Conservation (phyloP, 2,329 filamentous ascomycete genomes). For the Rutstroemia sydowiana region DNA sequence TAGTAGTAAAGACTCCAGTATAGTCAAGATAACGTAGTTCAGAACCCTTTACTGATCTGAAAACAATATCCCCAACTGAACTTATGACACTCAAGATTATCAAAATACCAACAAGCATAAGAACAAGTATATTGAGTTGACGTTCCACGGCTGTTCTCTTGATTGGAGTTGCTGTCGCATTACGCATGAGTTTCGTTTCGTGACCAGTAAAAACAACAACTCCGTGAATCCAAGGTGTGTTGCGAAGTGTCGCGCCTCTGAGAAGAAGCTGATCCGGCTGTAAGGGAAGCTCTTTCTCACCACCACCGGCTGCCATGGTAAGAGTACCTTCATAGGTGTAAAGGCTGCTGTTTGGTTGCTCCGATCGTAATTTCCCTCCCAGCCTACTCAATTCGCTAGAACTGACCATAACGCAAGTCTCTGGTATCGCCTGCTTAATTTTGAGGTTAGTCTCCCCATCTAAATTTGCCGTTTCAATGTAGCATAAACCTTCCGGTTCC, state of each 20-base stretch:
- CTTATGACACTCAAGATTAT: constrained; percentile 80
- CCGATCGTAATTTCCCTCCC: constrained; percentile 80
- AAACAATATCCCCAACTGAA: constrained; percentile 82
- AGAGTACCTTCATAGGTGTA: constrained; percentile 97
- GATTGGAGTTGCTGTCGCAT: constrained; percentile 93
- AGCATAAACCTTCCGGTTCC: constrained; percentile 94
- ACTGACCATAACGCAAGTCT: constrained; percentile 83
- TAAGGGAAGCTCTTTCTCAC: constrained; percentile 85
- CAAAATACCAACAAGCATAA: constrained; percentile 81
- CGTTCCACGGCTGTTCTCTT: constrained; percentile 95
- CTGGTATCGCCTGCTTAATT: constrained; percentile 94
- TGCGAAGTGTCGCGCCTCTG: constrained; percentile 85
- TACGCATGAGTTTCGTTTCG: constrained; percentile 98
- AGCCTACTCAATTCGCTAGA: constrained; percentile 78
- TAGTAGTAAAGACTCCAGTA: constrained; percentile 47
- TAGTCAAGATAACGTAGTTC: constrained; percentile 70
- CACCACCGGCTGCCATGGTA: constrained; percentile 82
- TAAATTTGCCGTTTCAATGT: constrained; percentile 96
- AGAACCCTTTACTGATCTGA: constrained; percentile 54
- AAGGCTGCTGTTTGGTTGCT: constrained; percentile 95
- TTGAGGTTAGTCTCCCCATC: constrained; percentile 98
- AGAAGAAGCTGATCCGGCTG: constrained; percentile 89
- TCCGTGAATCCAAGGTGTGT: constrained; percentile 95
- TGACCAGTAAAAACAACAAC: constrained; percentile 96
- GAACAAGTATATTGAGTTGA: constrained; percentile 86